Percentiles rank a stretch among this genome's conserved stretches.
These are phyloP conservation scores for Babesia caballi DNA, from an alignment of 169 alveolate species.

Conservation along the genomic window DNA sequence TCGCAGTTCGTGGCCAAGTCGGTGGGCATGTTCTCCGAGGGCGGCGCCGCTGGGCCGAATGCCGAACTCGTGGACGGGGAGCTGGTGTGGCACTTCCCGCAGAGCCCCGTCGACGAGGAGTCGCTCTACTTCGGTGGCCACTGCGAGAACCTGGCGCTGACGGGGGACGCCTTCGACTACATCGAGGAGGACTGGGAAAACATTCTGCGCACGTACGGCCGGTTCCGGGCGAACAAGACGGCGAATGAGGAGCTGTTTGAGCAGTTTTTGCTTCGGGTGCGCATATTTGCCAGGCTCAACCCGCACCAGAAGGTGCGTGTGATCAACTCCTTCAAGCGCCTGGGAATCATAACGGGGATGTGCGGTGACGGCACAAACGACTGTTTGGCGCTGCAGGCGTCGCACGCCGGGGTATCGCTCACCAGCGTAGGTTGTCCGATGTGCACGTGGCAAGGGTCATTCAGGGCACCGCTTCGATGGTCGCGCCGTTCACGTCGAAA, in stretches of 20 bases:
- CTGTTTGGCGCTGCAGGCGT: slow-evolving; percentile 89
- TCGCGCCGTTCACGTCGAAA: slow-evolving; percentile 86
- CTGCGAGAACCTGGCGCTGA: slow-evolving; percentile 41
- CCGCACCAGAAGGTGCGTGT: slow-evolving; percentile 79
- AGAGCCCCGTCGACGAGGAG: slow-evolving; percentile 47
- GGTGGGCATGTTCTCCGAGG: slow-evolving; percentile 60
- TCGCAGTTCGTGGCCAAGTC: slow-evolving; percentile 72
- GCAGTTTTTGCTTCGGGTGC: slow-evolving; percentile 48
- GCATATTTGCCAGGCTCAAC: slow-evolving; percentile 60
- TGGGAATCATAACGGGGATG: slow-evolving; percentile 86
- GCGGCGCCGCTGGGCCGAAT: slow-evolving; percentile 20
- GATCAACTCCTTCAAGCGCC: slow-evolving; percentile 77
- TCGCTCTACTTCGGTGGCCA: slow-evolving; percentile 36
- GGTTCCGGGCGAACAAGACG: slow-evolving; percentile 38
- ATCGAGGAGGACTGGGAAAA: slow-evolving; percentile 54
- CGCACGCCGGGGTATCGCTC: slow-evolving; percentile 91
- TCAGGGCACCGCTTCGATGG: slow-evolving; percentile 84
- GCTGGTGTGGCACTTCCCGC: slow-evolving; percentile 60
- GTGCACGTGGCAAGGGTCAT: background rate
- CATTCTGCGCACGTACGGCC: slow-evolving; percentile 34
- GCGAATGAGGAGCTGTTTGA: slow-evolving; percentile 47
- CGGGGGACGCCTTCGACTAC: slow-evolving; percentile 64
- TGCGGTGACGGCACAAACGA: slow-evolving; percentile 94
- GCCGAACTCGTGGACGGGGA: slow-evolving; percentile 43
- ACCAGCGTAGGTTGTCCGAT: slow-evolving; percentile 68